phyloP scores from a whole-genome alignment of 2,329 filamentous ascomycete genomes.

The Botrytis elliptica region DNA sequence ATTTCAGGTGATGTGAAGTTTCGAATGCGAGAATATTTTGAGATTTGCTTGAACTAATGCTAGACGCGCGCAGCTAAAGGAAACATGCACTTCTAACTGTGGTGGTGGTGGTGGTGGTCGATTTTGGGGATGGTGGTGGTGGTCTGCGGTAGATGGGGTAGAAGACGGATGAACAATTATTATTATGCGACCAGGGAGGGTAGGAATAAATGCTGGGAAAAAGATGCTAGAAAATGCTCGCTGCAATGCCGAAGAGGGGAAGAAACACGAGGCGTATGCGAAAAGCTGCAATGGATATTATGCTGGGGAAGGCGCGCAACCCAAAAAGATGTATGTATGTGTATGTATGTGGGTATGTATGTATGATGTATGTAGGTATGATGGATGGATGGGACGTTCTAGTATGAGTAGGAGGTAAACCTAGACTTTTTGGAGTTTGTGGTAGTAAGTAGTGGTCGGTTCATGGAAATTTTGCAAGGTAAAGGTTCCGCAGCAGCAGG shows the following conservation, averaged over 20 bases:
- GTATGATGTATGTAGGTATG: slow-evolving; percentile 8
- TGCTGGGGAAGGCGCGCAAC: slow-evolving; percentile 15
- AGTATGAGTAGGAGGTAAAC: slow-evolving; percentile 5
- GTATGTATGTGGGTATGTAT: background rate
- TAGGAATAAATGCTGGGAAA: slow-evolving; percentile 24
- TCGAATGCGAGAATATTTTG: slow-evolving; percentile 29
- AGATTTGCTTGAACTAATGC: slow-evolving; percentile 16
- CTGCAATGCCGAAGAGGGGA: slow-evolving; percentile 17
- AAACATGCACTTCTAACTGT: slow-evolving; percentile 29
- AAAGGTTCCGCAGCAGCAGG: slow-evolving; percentile 19
- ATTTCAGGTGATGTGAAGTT: slow-evolving; percentile 21
- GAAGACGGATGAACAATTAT: slow-evolving; percentile 16
- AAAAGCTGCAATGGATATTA: slow-evolving; percentile 20
- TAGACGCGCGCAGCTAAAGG: slow-evolving; percentile 33
- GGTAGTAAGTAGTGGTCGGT: slow-evolving; percentile 1
- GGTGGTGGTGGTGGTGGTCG: slow-evolving; percentile 15
- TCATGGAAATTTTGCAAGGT: slow-evolving; percentile 14
- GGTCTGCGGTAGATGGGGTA: slow-evolving; percentile 17
- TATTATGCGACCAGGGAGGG: slow-evolving; percentile 16
- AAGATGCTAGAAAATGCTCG: slow-evolving; percentile 11
- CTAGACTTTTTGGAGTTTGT: slow-evolving; percentile 5
- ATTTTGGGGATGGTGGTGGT: slow-evolving; percentile 1
- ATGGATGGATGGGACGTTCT: slow-evolving; percentile 11
- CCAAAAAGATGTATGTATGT: slow-evolving; percentile 9
- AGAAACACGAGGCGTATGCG: slow-evolving; percentile 14